A percentile compares a stretch with the other conserved stretches of the same genome.
Evolutionary conservation across 1,284 basidiomycete species (phyloP).

Genomic region (Rhizopogon hawkerae): DNA sequence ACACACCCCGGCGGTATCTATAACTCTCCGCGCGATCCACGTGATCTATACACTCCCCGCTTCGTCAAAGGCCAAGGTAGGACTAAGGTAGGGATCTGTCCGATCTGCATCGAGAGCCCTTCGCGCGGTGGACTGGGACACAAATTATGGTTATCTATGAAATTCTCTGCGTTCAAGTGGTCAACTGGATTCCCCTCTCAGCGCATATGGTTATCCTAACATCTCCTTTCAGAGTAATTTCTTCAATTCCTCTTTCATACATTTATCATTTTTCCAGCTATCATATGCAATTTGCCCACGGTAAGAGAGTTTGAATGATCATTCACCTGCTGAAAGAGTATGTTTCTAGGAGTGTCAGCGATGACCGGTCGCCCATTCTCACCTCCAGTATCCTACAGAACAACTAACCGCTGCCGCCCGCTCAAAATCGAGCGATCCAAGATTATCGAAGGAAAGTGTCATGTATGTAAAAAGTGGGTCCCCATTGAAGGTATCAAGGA

Average conservation of each 20-base stretch:
- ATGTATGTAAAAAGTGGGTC: slow-evolving; percentile 67
- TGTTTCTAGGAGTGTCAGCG: slow-evolving; percentile 48
- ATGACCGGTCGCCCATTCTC: slow-evolving; percentile 60
- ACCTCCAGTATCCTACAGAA: slow-evolving; percentile 60
- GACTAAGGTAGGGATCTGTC: slow-evolving; percentile 69
- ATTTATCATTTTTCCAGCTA: slow-evolving; percentile 38
- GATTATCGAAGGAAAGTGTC: slow-evolving; percentile 65
- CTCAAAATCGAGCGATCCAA: slow-evolving; percentile 50
- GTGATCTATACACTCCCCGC: slow-evolving; percentile 72
- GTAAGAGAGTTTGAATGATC: slow-evolving; percentile 29
- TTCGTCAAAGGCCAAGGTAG: slow-evolving; percentile 64
- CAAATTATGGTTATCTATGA: slow-evolving; percentile 65
- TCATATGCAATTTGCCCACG: slow-evolving; percentile 73
- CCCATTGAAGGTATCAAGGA: slow-evolving; percentile 63
- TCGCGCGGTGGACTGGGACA: slow-evolving; percentile 57
- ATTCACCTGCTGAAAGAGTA: background rate
- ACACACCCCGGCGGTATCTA: slow-evolving; percentile 43
- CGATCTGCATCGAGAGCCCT: slow-evolving; percentile 59
- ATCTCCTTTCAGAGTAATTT: slow-evolving; percentile 14
- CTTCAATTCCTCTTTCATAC: slow-evolving; percentile 4
- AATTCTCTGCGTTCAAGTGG: slow-evolving; percentile 78
- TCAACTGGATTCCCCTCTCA: slow-evolving; percentile 22
- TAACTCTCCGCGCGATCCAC: slow-evolving; percentile 45
- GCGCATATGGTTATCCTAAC: background rate
- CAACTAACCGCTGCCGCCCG: slow-evolving; percentile 33